Evolutionary conservation across 305 asterid species (phyloP).

Genomic region (Solanum hybrid): DNA sequence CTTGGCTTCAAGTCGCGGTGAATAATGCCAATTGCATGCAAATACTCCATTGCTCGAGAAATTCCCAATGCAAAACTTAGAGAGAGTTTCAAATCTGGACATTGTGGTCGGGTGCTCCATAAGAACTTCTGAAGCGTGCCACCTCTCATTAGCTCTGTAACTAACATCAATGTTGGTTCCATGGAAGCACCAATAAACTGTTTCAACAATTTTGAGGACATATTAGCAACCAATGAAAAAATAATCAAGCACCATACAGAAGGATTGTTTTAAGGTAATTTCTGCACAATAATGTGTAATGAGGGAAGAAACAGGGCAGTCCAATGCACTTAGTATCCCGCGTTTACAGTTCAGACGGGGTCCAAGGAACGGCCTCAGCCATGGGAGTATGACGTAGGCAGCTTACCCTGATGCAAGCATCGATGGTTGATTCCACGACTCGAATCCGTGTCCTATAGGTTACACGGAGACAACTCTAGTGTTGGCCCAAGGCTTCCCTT

Average conservation of each 20-base stretch:
- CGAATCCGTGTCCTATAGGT: neutral
- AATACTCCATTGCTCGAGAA: slow-evolving; percentile 57
- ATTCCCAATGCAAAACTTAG: slow-evolving; percentile 38
- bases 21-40: slow-evolving; percentile 44
- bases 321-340: neutral
- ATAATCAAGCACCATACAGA: neutral
- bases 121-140: slow-evolving; percentile 55
- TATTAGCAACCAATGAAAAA: slow-evolving; percentile 7
- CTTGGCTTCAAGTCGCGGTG: slow-evolving; percentile 69
- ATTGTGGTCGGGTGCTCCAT: slow-evolving; percentile 43
- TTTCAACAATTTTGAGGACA: slow-evolving; percentile 7
- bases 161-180: slow-evolving; percentile 43
- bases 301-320: neutral
- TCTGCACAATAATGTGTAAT: neutral
- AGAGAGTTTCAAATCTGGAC: slow-evolving; percentile 42
- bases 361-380: neutral
- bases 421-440: neutral
- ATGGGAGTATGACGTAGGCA: neutral
- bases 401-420: neutral
- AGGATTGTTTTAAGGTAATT: neutral
- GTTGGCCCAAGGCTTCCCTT: neutral
- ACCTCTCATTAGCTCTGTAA: slow-evolving; percentile 59
- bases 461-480: neutral
- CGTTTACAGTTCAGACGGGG: neutral
- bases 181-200: slow-evolving; percentile 48